Evolutionary conservation across 306 rosid species (phyloP), one percentile per base, ranked within the genome.

Genomic region (Lupinus albus): DNA sequence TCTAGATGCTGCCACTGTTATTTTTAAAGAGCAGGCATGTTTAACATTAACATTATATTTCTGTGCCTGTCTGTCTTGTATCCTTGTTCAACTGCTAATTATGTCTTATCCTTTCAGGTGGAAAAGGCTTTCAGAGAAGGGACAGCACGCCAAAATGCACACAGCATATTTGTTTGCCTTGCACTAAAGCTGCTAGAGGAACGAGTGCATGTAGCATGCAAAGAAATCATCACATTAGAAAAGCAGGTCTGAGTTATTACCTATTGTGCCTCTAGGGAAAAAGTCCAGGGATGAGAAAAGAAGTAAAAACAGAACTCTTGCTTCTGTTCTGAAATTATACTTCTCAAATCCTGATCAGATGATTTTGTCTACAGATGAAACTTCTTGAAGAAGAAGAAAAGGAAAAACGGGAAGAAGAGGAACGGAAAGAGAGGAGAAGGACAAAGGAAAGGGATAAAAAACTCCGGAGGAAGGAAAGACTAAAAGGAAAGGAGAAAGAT

Each of bases 91-190:
- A 35, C 57, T 7, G 57, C 64, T 84, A 69, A 81, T 67, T 50
- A 6, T 66, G 21, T 61, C 45, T 52, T 70, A 61, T 73, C 68
- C 67, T 78, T 80, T 78, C 87, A 94, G 99, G 97, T 94, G 74
- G 99, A 94, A 75, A 94, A 94, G 74, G 97, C 99, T 35, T 94
- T 94, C 77, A 82, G 97, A 83, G 99, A 94, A 88, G 99, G 99
- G 75, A 94, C 99, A 47, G 97, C 99, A 6, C 99, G 99, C 77
- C 99, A 94, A 91, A 94, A 94, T 87, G 97, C 99, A 12, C 99
- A 94, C 78, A 88, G 99, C 83, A 88, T 94, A 74, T 94, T 94
- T 63, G 97, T 94, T 36, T 94, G 96, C 76, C 96, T 94, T 76
- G 96, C 96, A 49, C 84, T 91, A 66, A 88, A 94, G 76, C 79